Conservation (phyloP, 176 grass and related monocot species). For the Aegilops tauschii region DNA sequence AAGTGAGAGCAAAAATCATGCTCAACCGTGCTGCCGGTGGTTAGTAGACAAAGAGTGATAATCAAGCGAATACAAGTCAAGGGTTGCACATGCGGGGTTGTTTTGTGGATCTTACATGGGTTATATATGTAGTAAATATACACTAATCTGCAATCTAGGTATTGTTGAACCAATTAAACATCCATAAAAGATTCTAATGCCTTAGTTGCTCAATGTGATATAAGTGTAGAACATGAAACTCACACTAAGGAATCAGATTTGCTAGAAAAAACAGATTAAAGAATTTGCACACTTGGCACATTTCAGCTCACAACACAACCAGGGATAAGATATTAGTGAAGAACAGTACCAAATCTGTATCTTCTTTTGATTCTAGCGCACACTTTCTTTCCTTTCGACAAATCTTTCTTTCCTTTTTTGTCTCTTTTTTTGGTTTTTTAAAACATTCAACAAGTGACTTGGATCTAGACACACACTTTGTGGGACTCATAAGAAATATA, state of each 20-base stretch:
- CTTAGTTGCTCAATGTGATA: neutral
- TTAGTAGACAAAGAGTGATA: too few relatives aligned
- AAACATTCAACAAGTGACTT: neutral
- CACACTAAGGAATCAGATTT: neutral
- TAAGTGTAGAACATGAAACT: too few relatives aligned
- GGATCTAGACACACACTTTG: neutral
- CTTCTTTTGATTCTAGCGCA: too few relatives aligned
- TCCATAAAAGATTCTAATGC: neutral
- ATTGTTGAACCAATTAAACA: neutral
- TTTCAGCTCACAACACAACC: neutral
- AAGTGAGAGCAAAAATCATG: neutral
- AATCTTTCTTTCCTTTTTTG: neutral
- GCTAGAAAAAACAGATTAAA: neutral
- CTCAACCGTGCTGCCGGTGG: neutral
- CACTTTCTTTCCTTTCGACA: too few relatives aligned
- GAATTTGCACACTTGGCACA: neutral
- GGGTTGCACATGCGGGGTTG: too few relatives aligned
- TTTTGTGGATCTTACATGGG: neutral
- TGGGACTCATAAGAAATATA: neutral
- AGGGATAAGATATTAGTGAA: neutral
- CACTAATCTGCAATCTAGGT: neutral
- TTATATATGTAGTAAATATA: neutral
- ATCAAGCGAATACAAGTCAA: too few relatives aligned
- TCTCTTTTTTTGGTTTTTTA: too few relatives aligned
- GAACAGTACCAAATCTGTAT: neutral